Conservation (phyloP, 805 yeast species). For the Starmera dryadoides region DNA sequence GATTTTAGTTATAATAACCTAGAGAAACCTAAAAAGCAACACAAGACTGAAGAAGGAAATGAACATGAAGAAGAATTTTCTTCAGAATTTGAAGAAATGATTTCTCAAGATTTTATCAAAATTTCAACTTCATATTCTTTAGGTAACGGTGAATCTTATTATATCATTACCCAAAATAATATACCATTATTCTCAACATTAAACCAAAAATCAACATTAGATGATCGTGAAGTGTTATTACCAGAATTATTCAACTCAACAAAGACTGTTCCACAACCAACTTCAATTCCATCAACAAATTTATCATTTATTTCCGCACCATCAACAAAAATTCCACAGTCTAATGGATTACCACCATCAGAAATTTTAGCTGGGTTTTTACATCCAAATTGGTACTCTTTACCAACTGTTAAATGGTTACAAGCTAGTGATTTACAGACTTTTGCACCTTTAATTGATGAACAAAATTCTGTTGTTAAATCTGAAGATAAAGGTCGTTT, state of each 20-base stretch:
- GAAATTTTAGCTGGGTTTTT: slow-evolving; percentile 47
- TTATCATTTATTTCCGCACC: slow-evolving; percentile 41
- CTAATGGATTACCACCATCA: slow-evolving; percentile 37
- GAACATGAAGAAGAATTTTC: slow-evolving; percentile 4
- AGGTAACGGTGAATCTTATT: slow-evolving; percentile 59
- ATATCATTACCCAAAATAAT: slow-evolving; percentile 51
- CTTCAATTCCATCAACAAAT: slow-evolving; percentile 27
- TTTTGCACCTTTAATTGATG: slow-evolving; percentile 65
- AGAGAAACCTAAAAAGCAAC: slow-evolving; percentile 13
- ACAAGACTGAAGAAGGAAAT: neutral
- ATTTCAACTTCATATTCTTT: slow-evolving; percentile 45
- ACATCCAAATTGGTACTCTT: slow-evolving; percentile 58
- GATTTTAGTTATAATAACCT: slow-evolving; percentile 12
- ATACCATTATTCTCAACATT: slow-evolving; percentile 77
- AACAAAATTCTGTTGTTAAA: slow-evolving; percentile 46
- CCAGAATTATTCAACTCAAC: slow-evolving; percentile 64
- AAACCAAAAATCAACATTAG: slow-evolving; percentile 62
- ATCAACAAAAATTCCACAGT: slow-evolving; percentile 38
- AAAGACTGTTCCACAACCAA: slow-evolving; percentile 52
- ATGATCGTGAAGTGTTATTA: slow-evolving; percentile 60
- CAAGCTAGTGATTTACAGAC: slow-evolving; percentile 38
- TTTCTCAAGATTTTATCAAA: slow-evolving; percentile 52
- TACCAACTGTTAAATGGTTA: slow-evolving; percentile 64
- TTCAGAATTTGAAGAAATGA: slow-evolving; percentile 26
- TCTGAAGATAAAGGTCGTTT: slow-evolving; percentile 41